Evolutionary conservation across 2,329 filamentous ascomycete genomes (phyloP), one percentile per base, ranked within the genome.

Genomic region (Pyricularia sp.): DNA sequence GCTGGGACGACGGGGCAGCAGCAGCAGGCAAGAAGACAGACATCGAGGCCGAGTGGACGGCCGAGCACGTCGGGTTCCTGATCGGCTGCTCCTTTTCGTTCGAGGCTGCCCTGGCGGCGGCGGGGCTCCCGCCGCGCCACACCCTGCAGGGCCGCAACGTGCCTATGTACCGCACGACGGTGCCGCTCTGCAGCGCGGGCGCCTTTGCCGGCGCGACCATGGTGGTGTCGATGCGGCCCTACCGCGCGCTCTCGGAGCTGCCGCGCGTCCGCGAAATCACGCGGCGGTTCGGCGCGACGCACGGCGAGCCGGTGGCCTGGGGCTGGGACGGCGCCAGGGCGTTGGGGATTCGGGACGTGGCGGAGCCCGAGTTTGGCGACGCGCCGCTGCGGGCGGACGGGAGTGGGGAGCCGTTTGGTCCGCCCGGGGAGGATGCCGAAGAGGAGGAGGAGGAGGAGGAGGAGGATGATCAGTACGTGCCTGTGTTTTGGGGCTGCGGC

Each of bases 31-130:
- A 26, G 22, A 76, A 88, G 35, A 62, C 69, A 1, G 77, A 84
- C 69, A 75, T 88, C 19, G 68, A 73, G 1, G 69, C 73, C 1
- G 72, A 83, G 55, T 88, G 85, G 86, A 80, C 78, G 0, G 70
- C 76, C 4, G 79, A 86, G 67, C 83, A 88, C 68, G 80, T 85
- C 28, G 85, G 78, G 0, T 88, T 86, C 70, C 71, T 88, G 60
- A 82, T 88, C 67, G 86, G 85, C 9, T 88, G 85, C 70, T 84
- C 81, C 0, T 88, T 82, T 76, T 84, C 79, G 68, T 88, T 88
- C 70, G 85, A 88, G 71, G 73, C 77, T 2, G 84, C 84, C 3
- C 78, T 88, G 26, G 70, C 73, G 0, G 72, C 70, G 0, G 80
- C 81, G 0, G 82, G 81, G 0, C 73, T 88, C 6, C 68, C 75